phyloP scores from a whole-genome alignment of 2,329 filamentous ascomycete species.

The Penicillium frequentans region DNA sequence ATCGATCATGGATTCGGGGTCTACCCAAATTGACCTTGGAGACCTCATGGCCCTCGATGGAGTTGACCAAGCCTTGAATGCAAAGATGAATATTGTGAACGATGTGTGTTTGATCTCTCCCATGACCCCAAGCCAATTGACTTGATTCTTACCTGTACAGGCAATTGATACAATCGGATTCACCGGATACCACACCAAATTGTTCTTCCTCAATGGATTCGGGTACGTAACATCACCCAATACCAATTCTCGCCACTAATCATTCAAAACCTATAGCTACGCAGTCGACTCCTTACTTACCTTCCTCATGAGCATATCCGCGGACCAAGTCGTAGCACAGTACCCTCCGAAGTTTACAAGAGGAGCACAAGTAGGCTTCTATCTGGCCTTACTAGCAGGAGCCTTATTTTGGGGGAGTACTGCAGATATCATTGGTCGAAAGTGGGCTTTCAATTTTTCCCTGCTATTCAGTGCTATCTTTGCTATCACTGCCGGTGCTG shows the following conservation, averaged over 20 bases:
- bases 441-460: slow-evolving; percentile 20
- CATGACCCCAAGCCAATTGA: background rate
- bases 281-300: slow-evolving; percentile 14
- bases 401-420: slow-evolving; percentile 18
- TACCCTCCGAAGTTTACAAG: slow-evolving; percentile 12
- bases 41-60: slow-evolving; percentile 8
- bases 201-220: slow-evolving; percentile 63
- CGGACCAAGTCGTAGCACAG: slow-evolving; percentile 15
- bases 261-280: slow-evolving; percentile 2
- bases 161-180: slow-evolving; percentile 56
- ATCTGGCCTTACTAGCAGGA: slow-evolving; percentile 11
- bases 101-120: slow-evolving; percentile 49
- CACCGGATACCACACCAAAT: slow-evolving; percentile 56
- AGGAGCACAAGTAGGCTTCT: slow-evolving; percentile 16
- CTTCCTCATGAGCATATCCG: slow-evolving; percentile 17
- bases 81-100: slow-evolving; percentile 70
- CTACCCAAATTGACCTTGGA: background rate
- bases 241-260: background rate
- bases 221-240: slow-evolving; percentile 41
- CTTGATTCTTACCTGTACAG: slow-evolving; percentile 17
- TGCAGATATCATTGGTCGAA: slow-evolving; percentile 18
- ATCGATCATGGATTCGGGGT: background rate
- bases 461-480: slow-evolving; percentile 19
- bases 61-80: slow-evolving; percentile 61
- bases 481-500: slow-evolving; percentile 12